Base-by-base conservation (phyloP, 179 eudicot genomes). In the Carnegiea gigantea region DNA sequence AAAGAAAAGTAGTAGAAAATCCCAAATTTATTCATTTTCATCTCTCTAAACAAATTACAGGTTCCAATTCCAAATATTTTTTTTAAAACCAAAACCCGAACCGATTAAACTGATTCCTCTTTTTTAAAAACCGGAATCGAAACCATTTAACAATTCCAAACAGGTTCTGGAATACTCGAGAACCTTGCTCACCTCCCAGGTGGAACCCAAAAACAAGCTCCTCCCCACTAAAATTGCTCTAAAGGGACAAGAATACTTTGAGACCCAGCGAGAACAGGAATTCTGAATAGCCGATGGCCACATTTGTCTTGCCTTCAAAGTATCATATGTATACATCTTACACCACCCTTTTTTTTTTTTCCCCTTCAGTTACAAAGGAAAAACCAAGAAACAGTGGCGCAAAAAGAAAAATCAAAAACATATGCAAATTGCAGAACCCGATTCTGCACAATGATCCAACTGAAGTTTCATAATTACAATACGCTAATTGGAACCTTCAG, bases 391-490 rank as follows among this genome's bases (percentile, higher is more conserved):
- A 6, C 20, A 77, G 18, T 12, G 44, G 28, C n/a, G 28, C 10
- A 17, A 24, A 76, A 51, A 8, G 40, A 28, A 53, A n/a, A 77
- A 77, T 6, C 9, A 24, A 60, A 57, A 36, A 57, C 53, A 38
- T 40, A 77, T 59, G 70, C 71, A 60, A 13, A 77, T 36, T 18
- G 59, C 67, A 20, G 67, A 28, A 62, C 67, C 53, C 26, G 17
- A 76, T 76, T 26, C 38, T 54, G 67, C 67, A 54, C 68, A 20
- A 20, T 54, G 57, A 46, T 0, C 54, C 54, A 30, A 28, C 72
- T 28, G 18, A 30, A 5, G 44, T 24, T 48, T 76, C 79, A 57
- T 80, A 80, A 84, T 80, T 84, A 84, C 83, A 81, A 43, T 4
- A 21, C n/a, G 51, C 79, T 76, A n/a, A 43, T 20, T 76, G 24